Evolutionary conservation across 148 eudicot genomes (phyloP), one percentile per base, ranked within the genome.

Genomic region (Diospyros kaki): DNA sequence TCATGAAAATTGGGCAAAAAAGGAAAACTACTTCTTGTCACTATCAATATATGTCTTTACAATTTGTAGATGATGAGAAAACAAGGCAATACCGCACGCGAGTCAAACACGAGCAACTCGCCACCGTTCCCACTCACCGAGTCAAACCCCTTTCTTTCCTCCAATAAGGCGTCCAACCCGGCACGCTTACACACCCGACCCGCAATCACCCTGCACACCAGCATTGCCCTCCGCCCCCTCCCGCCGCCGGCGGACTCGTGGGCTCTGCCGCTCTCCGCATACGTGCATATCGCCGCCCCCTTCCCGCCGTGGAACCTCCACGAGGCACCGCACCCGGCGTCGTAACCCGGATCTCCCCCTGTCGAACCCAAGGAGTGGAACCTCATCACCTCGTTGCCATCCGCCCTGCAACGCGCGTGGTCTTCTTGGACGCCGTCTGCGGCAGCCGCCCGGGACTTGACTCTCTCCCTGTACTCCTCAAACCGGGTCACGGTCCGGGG

Each of bases 381-480:
- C 78, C 96, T 69, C 98, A 94, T 94, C 78, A 94, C 93, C 84
- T 94, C 98, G 39, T 94, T 94, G 68, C 98, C 98, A 68, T 94
- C 98, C 44, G 96, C 98, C 14, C 82, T 85, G 68, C 98, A 94
- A 61, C 98, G 87, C 46, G 89, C 85, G 78, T 80, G 81, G 81
- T 87, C 90, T 18, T 78, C 90, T 11, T 74, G 70, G 6, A 58
- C 79, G 1, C 62, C 81, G 65, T 7, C 73, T 1, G 5, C 75
- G 11, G 80, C 60, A 18, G 53, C 79, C 60, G 84, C 87, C 69
- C 88, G 69, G 2, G 77, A 9, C 76, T 83, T 89, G 1, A 94
- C 87, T 12, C 11, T 1, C 7, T 90, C 94, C 1, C 97, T 59
- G 62, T 87, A 94, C 78, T 90, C 97, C 82, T 92, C 98, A 66